Percentiles rank a stretch among this genome's conserved stretches.
These are phyloP conservation scores for Nematocida parisii DNA, from an alignment of 371 early-diverging fungal species.

Conservation along the genomic window DNA sequence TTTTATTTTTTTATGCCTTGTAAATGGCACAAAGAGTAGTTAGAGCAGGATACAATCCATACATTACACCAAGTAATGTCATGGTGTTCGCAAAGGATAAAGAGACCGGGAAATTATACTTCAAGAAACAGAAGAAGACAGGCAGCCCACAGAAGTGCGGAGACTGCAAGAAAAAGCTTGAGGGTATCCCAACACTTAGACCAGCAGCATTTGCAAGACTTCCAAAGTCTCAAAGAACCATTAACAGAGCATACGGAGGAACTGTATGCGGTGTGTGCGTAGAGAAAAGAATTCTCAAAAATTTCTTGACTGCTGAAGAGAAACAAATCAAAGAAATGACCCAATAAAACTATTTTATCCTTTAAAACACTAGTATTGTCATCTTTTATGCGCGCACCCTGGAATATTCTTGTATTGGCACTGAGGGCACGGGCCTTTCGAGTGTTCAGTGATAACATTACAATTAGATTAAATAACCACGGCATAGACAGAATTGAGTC, in stretches of 20 bases:
- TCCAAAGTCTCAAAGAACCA: constrained; percentile 65
- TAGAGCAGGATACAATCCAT: constrained; percentile 64
- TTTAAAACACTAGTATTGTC: constrained; percentile 18
- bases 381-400: constrained; percentile 4
- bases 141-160: constrained; percentile 68
- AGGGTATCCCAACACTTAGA: constrained; percentile 64
- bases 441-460: constrained; percentile 24
- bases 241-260: constrained; percentile 66
- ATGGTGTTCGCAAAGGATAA: constrained; percentile 56
- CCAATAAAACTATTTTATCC: constrained; percentile 52
- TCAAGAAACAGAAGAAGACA: constrained; percentile 62
- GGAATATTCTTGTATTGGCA: background rate
- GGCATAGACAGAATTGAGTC: background rate
- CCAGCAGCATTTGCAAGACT: constrained; percentile 68
- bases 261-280: constrained; percentile 67
- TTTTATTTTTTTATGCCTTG: constrained; percentile 53
- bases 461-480: background rate
- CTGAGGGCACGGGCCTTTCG: background rate
- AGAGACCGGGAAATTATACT: constrained; percentile 48
- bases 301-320: constrained; percentile 68
- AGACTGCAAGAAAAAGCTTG: constrained; percentile 65
- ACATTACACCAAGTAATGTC: constrained; percentile 66
- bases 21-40: constrained; percentile 60
- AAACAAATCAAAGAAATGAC: constrained; percentile 60
- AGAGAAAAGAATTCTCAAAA: constrained; percentile 61